Evolutionary conservation across 352 stramenopile genomes (phyloP).

Genomic region (Globisporangium nodosum): DNA sequence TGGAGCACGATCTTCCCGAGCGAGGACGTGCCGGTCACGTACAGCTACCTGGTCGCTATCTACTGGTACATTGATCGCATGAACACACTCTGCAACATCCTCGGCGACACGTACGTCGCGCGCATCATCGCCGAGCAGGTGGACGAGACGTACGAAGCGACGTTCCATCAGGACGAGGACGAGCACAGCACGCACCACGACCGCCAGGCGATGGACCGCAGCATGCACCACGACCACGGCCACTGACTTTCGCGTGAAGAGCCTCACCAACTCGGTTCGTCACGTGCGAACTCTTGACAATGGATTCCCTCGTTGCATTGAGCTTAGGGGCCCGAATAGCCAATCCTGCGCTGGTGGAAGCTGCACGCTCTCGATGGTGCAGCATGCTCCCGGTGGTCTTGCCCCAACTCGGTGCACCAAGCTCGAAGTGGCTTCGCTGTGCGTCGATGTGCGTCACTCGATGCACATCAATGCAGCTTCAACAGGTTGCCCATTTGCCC

Average conservation of each 20-base stretch:
- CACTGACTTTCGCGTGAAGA: background rate
- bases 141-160: conserved; percentile 46
- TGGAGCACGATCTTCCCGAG: conserved; percentile 66
- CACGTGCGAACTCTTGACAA: too few species aligned
- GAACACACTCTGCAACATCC: conserved; percentile 64
- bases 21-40: conserved; percentile 46
- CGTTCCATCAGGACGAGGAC: conserved; percentile 3
- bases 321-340: too few species aligned
- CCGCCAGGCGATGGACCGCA: background rate
- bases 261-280: too few species aligned
- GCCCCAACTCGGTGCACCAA: too few species aligned
- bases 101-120: conserved; percentile 63
- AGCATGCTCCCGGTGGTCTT: too few species aligned
- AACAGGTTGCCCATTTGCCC: too few species aligned
- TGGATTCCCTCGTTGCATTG: too few species aligned
- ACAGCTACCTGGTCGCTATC: conserved; percentile 69
- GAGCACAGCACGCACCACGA: background rate
- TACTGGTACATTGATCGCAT: conserved; percentile 71
- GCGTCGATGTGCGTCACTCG: too few species aligned
- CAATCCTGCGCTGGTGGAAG: too few species aligned
- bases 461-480: too few species aligned
- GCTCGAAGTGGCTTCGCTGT: too few species aligned
- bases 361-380: too few species aligned
- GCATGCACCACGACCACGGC: background rate
- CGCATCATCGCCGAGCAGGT: conserved; percentile 75